Base-by-base conservation (phyloP, 805 yeast genomes). In the Pichia heedii region DNA sequence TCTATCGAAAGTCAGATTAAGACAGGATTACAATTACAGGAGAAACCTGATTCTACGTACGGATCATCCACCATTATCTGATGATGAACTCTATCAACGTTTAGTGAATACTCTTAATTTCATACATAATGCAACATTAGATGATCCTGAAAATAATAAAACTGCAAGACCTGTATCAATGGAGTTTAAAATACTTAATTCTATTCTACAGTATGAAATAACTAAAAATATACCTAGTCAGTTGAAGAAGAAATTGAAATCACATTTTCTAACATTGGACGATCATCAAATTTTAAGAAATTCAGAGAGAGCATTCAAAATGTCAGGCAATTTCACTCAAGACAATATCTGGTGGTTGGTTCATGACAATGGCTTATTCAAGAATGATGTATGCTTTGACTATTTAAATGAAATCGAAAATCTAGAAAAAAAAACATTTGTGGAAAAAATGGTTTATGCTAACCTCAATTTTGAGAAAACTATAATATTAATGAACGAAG, bases 21-120 rank as follows among this genome's bases (percentile, higher is more conserved):
- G 46, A 15, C 57, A 58, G 33, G 56, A 60, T 35, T 56, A 55
- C 37, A 46, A 47, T 9, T 24, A 42, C 8, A 41, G 54, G 36
- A 36, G 59, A 33, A 36, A 34, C 4, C 19, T 42, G 5, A 24
- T 53, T 20, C 19, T 37, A 3, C 22, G 35, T 10, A 18, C 11
- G 4, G n/a, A 20, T 20, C 15, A 24, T 9, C 15, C 9, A 11
- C 18, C 37, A 8, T 30, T 53, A 22, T 18, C 44, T 3, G 39
- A 40, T 10, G 40, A 41, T 10, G 54, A 54, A 30, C 8, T 55
- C 5, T 32, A 44, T 9, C 9, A 33, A 12, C 36, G 62, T 16
- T 33, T 52, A 6, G 39, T 55, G 3, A 55, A 57, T 32, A 51
- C 62, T 1, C 37, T 60, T 12, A 54, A 54, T 36, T 58, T 60